These are phyloP conservation scores for Plasmodium billcollinsi DNA, from an alignment of 169 alveolate species.

Conservation along the genomic window DNA sequence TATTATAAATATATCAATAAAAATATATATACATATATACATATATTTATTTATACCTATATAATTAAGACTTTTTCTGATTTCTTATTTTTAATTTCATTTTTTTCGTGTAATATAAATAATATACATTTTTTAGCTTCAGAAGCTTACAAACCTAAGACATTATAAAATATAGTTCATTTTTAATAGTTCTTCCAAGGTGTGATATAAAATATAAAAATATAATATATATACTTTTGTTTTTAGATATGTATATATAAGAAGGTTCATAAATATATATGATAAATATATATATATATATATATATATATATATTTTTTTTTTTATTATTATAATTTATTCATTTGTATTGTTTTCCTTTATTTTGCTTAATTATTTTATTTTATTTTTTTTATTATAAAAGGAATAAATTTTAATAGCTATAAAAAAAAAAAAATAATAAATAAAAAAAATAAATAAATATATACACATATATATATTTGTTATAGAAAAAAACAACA, in stretches of 20 bases:
- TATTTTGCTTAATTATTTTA: background rate
- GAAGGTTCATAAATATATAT: background rate
- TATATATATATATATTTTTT: too few species aligned
- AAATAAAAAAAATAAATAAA: background rate
- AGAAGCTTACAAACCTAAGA: constrained; percentile 5
- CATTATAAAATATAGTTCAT: background rate
- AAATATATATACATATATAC: background rate
- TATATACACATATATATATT: background rate
- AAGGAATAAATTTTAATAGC: constrained; percentile 1
- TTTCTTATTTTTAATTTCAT: too few species aligned
- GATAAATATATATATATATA: too few species aligned
- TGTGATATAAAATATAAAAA: background rate
- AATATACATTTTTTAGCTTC: background rate
- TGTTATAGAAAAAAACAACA: constrained; percentile 15
- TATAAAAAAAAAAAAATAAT: background rate
- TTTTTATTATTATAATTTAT: too few species aligned
- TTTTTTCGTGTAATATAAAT: too few species aligned
- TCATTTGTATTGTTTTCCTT: background rate
- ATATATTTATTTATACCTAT: background rate
- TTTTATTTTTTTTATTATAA: background rate
- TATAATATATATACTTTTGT: background rate
- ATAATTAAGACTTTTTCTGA: constrained; percentile 5
- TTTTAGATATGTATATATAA: constrained; percentile 1
- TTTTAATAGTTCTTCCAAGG: constrained; percentile 4
- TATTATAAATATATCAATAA: background rate